Evolutionary conservation across 495 filamentous ascomycete genomes (phyloP).

Genomic region (Barbatosphaeria neglecta): DNA sequence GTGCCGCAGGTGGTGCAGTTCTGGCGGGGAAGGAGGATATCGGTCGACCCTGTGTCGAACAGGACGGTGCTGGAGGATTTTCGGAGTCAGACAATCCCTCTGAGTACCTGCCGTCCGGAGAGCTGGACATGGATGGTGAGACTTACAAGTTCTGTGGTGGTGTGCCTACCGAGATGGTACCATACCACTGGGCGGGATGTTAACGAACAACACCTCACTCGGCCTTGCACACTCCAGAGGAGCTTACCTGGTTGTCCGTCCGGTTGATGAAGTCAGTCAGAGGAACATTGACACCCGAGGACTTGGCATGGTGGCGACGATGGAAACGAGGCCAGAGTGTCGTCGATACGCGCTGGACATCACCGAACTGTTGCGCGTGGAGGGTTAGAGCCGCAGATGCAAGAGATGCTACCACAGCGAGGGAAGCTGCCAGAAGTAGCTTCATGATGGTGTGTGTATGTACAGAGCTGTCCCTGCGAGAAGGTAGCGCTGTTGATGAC

Average conservation of each 20-base stretch:
- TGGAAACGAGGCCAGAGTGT: too few relatives aligned
- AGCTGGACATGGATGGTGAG: background rate
- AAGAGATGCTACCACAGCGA: too few relatives aligned
- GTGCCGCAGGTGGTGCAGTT: constrained; percentile 4
- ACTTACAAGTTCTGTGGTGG: constrained; percentile 3
- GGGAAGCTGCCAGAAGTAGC: too few relatives aligned
- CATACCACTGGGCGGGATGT: background rate
- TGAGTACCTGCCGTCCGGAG: too few relatives aligned
- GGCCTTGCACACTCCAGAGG: background rate
- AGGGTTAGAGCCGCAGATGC: too few relatives aligned
- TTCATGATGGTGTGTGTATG: too few relatives aligned
- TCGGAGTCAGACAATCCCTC: too few relatives aligned
- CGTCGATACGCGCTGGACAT: too few relatives aligned
- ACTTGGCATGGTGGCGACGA: too few relatives aligned
- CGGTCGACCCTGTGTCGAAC: constrained; percentile 2
- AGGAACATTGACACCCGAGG: background rate
- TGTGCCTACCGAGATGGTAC: constrained; percentile 2
- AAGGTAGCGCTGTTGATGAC: too few relatives aligned
- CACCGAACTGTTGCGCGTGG: too few relatives aligned
- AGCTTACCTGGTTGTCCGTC: background rate
- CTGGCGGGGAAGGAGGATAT: background rate
- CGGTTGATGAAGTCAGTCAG: background rate
- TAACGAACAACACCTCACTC: background rate
- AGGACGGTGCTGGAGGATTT: background rate
- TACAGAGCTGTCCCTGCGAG: too few relatives aligned